phyloP scores from a whole-genome alignment of 192 early-diverging fungal genomes.

The Backusella circina region DNA sequence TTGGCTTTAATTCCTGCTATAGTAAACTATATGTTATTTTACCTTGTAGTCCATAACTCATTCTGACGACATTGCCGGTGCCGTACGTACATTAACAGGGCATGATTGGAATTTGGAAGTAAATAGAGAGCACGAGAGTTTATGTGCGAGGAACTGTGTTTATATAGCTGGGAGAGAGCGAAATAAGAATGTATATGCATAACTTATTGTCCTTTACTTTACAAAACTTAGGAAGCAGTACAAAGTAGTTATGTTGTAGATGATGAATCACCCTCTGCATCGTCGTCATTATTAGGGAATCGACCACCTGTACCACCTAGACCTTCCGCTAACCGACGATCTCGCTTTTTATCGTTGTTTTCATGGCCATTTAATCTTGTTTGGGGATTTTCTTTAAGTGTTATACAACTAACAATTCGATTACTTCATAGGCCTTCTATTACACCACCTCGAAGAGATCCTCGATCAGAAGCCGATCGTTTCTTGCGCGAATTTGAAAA shows the following conservation, averaged over 20 bases:
- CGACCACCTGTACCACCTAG: background rate
- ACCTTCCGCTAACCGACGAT: constrained; percentile 18
- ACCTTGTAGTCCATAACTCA: constrained; percentile 25
- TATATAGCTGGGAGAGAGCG: background rate
- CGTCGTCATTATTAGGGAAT: background rate
- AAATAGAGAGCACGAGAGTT: background rate
- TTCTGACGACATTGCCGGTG: constrained; percentile 7
- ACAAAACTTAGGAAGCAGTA: constrained; percentile 4
- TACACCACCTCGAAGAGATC: constrained; percentile 41
- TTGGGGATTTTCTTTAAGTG: constrained; percentile 40
- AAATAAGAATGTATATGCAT: background rate
- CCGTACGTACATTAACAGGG: constrained; percentile 8
- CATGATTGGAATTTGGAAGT: constrained; percentile 30
- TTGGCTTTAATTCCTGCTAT: background rate
- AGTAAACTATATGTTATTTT: background rate
- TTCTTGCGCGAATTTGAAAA: constrained; percentile 71
- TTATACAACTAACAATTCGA: constrained; percentile 38
- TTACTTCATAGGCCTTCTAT: constrained; percentile 7
- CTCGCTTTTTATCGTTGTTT: constrained; percentile 33
- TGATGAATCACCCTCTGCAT: background rate
- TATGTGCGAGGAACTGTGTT: background rate
- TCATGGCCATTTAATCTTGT: constrained; percentile 49
- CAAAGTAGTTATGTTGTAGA: constrained; percentile 19
- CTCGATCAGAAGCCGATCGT: constrained; percentile 57
- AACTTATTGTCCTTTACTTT: background rate